phyloP scores from a whole-genome alignment of 1,139 yeast species.

The Taphrina communis region DNA sequence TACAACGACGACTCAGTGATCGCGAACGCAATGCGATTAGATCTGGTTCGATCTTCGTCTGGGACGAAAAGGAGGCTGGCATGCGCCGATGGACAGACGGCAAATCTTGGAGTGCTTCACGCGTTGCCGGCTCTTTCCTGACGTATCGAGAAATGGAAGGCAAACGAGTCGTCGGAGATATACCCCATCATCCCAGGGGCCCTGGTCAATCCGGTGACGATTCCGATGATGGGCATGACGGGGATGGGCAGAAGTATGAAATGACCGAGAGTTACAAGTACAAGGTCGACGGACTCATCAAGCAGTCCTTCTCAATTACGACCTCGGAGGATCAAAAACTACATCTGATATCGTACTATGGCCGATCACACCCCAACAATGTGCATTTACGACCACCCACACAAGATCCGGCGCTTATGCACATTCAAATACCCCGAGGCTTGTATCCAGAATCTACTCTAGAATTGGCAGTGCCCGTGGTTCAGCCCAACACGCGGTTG shows the following conservation, averaged over 20 bases:
- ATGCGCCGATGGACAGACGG: conserved; percentile 84
- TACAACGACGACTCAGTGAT: conserved; percentile 65
- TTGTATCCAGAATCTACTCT: conserved; percentile 54
- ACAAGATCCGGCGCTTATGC: conserved; percentile 53
- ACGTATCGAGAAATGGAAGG: conserved; percentile 68
- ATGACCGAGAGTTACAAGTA: conserved; percentile 52
- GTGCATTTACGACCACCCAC: conserved; percentile 54
- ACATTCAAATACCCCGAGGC: conserved; percentile 53
- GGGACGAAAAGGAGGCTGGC: conserved; percentile 74
- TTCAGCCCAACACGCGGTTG: background rate
- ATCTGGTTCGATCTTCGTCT: conserved; percentile 68
- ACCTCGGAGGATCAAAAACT: conserved; percentile 61
- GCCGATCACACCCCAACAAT: conserved; percentile 50
- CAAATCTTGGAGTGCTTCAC: conserved; percentile 69
- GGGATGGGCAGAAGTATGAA: conserved; percentile 44
- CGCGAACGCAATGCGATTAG: conserved; percentile 61
- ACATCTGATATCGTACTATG: conserved; percentile 64
- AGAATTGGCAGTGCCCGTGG: conserved; percentile 6
- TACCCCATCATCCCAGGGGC: conserved; percentile 22
- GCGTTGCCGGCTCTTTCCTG: conserved; percentile 69
- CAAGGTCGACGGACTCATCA: conserved; percentile 61
- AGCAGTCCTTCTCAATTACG: conserved; percentile 65
- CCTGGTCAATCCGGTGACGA: conserved; percentile 42
- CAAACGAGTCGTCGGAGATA: conserved; percentile 42
- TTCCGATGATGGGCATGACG: conserved; percentile 42